Base-by-base conservation (phyloP, 2,329 filamentous ascomycete species). In the Curvularia eragrostidis region DNA sequence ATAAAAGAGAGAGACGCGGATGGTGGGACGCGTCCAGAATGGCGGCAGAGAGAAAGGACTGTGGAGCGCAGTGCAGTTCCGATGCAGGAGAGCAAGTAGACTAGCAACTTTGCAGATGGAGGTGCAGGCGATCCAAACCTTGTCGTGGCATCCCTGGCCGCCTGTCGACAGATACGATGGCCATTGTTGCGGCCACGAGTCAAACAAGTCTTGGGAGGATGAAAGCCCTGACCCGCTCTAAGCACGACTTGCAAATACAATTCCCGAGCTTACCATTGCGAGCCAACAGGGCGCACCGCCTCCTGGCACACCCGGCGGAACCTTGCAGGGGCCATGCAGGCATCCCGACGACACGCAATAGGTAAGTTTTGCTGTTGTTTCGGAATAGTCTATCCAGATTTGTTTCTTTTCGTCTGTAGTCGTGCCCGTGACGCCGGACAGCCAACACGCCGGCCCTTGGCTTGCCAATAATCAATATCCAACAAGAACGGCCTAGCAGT, bases 101-200 rank as follows among this genome's bases (percentile, higher is more conserved):
- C 56, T 56, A 59, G 50, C 43, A 48, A 51, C 52, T 49, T 54
- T 62, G 52, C 47, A 62, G 53, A 59, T 53, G 47, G 42, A 48
- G 34, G 56, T 57, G 59, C 59, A 62, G 52, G 23, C 42, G 39
- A 46, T 51, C 30, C 56, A 59, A 59, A 56, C 59, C 48, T 56
- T 56, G 59, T 52, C 49, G 41, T 32, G 50, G 23, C 46, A 59
- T 39, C 53, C 59, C 59, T 58, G 54, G 26, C 50, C 42, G 34
- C 44, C 48, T 18, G 48, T 42, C 54, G 41, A 46, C 26, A 12
- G 38, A 47, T 18, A 28, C 49, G 39, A 44, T 38, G 21, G 50
- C 36, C 19, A 55, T 47, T 52, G 47, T 24, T 44, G 44, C 28
- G 28, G 18, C 30, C 51, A 36, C 54, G 60, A 61, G 60, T 63